A percentile compares a stretch with the other conserved stretches of the same genome.
These are phyloP conservation scores for Golubevia sp. DNA, from an alignment of 1,284 basidiomycete genomes.

Conservation along the genomic window DNA sequence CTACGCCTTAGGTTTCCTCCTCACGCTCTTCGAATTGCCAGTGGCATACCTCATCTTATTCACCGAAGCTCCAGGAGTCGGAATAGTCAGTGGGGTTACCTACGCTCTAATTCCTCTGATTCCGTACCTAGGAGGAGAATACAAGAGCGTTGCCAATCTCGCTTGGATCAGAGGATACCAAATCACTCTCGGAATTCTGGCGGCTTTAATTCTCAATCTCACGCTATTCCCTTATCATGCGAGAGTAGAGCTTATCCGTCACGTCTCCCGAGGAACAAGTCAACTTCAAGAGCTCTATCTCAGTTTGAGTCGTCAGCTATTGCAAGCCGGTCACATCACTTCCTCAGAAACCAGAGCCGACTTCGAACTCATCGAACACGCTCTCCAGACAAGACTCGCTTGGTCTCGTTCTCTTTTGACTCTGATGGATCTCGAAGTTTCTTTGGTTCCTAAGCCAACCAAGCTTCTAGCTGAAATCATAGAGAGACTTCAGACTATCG, in stretches of 20 bases:
- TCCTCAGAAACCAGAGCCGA: conserved; percentile 18
- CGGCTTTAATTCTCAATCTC: conserved; percentile 45
- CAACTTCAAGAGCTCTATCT: conserved; percentile 44
- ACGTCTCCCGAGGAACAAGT: conserved; percentile 22
- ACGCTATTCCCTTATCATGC: conserved; percentile 53
- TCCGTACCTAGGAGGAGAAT: conserved; percentile 47
- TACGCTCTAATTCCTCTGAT: conserved; percentile 61
- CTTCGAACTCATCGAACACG: conserved; percentile 43
- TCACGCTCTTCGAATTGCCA: conserved; percentile 59
- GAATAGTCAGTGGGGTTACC: conserved; percentile 62
- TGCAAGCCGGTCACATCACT: conserved; percentile 23
- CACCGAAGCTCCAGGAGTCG: conserved; percentile 56
- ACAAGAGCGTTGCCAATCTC: conserved; percentile 25
- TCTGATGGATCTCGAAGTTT: conserved; percentile 61
- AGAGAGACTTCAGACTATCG: conserved; percentile 59
- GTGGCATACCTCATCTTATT: conserved; percentile 63
- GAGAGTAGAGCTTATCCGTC: conserved; percentile 30
- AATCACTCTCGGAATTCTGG: conserved; percentile 48
- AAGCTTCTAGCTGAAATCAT: conserved; percentile 62
- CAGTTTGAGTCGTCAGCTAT: conserved; percentile 43
- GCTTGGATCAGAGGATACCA: conserved; percentile 43
- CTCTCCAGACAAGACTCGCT: conserved; percentile 52
- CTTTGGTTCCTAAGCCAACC: conserved; percentile 64
- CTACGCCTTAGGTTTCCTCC: conserved; percentile 63
- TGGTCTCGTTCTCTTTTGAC: conserved; percentile 61